A percentile compares a stretch with the other conserved stretches of the same genome.
Conservation (phyloP, 2,329 filamentous ascomycete species). For the Botryotinia narcissicola region DNA sequence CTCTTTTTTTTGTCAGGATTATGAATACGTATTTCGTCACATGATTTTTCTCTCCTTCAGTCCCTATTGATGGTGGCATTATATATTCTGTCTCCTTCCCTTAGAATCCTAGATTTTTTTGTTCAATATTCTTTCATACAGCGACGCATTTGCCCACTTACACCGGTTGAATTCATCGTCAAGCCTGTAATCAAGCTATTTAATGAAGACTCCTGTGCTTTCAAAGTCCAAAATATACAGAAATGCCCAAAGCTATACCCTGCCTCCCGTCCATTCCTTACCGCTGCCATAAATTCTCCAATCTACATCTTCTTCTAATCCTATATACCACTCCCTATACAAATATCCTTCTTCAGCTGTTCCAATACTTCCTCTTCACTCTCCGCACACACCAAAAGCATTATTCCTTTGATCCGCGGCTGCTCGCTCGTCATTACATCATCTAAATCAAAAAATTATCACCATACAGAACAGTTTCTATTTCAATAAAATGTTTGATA, state of each 20-base stretch:
- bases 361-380: not conserved
- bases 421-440: not conserved
- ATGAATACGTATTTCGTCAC: not conserved
- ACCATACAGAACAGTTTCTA: not conserved
- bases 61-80: not conserved
- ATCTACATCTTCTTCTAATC: not conserved
- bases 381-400: not conserved
- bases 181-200: not conserved
- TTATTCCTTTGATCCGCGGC: not conserved
- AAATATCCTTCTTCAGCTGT: not conserved
- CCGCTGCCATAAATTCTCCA: not conserved
- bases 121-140: too few relatives aligned
- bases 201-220: not conserved
- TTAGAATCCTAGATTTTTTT: not conserved
- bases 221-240: not conserved
- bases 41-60: not conserved
- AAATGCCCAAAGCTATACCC: not conserved
- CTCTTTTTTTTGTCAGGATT: not conserved
- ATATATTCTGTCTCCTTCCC: not conserved
- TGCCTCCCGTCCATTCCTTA: not conserved
- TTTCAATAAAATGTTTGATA: not conserved
- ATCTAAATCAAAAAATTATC: not conserved
- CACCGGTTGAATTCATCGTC: not conserved
- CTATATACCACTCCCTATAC: not conserved
- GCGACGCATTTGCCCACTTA: not conserved